Conservation (phyloP, 2,329 filamentous ascomycete species). For the Pseudogymnoascus sp. region DNA sequence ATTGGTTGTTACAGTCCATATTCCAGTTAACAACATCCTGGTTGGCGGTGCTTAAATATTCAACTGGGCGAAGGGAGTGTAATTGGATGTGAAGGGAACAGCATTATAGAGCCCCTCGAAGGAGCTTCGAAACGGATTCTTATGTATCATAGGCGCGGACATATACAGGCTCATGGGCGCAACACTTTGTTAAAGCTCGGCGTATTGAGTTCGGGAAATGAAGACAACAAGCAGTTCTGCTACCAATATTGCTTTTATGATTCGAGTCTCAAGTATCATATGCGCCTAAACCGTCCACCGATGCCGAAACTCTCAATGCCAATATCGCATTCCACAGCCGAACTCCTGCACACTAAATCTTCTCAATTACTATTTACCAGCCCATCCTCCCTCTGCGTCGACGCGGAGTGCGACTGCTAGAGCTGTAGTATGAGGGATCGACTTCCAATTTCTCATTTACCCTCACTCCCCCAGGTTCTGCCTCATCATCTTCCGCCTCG, state of each 20-base stretch:
- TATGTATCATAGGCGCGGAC: slow-evolving; percentile 8
- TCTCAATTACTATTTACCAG: not conserved
- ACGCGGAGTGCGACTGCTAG: not conserved
- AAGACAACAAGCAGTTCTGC: slow-evolving; percentile 8
- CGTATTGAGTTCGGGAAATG: slow-evolving; percentile 9
- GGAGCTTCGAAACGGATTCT: slow-evolving; percentile 6
- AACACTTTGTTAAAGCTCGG: slow-evolving; percentile 8
- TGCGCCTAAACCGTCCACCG: not conserved
- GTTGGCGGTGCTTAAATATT: slow-evolving; percentile 30
- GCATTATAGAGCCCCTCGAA: slow-evolving; percentile 3
- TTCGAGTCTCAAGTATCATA: not conserved
- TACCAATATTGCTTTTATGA: slow-evolving; percentile 9
- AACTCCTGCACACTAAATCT: not conserved
- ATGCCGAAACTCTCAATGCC: not conserved
- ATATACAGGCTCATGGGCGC: slow-evolving; percentile 5
- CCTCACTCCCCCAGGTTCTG: slow-evolving; percentile 36
- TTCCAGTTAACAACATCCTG: slow-evolving; percentile 46
- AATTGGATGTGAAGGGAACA: slow-evolving; percentile 6
- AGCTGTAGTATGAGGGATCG: slow-evolving; percentile 16
- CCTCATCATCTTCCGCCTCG: slow-evolving; percentile 48
- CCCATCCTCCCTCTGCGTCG: not conserved
- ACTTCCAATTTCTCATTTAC: slow-evolving; percentile 33
- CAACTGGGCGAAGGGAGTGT: not conserved
- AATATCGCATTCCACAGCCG: not conserved
- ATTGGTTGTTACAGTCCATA: slow-evolving; percentile 34